phyloP scores from a whole-genome alignment of 2,329 filamentous ascomycete genomes.

The Orbilia blumenaviensis region DNA sequence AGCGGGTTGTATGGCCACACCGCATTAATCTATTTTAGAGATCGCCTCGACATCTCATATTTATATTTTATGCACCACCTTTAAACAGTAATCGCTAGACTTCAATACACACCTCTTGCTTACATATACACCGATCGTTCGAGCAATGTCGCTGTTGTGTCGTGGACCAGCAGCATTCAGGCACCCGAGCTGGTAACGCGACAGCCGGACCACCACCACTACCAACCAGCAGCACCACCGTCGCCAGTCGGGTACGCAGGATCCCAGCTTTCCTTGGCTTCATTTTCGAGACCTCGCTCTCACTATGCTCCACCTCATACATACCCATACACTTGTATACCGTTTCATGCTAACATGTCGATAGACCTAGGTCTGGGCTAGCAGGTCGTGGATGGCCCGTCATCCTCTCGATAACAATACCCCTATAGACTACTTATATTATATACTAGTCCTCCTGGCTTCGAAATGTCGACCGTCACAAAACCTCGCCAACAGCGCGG shows the following conservation, averaged over 20 bases:
- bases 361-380: neutral
- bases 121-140: neutral
- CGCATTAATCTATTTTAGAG: neutral
- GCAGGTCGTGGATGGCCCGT: neutral
- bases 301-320: neutral
- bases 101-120: neutral
- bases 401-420: neutral
- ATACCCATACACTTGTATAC: neutral
- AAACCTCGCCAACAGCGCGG: conserved; percentile 47
- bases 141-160: conserved; percentile 18
- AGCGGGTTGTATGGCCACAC: neutral
- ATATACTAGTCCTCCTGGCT: neutral
- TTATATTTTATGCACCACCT: too few relatives aligned
- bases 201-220: conserved; percentile 30
- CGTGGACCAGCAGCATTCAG: neutral
- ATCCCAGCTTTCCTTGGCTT: conserved; percentile 17
- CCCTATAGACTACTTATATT: too few relatives aligned
- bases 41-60: neutral
- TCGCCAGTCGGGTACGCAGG: conserved; percentile 38
- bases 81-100: too few relatives aligned
- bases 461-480: conserved; percentile 44
- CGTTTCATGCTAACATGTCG: neutral
- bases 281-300: neutral
- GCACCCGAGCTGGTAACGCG: conserved; percentile 36
- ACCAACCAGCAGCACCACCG: conserved; percentile 25